Evolutionary conservation across 2,329 filamentous ascomycete species (phyloP).

Genomic region (Aspergillus tubingensis): DNA sequence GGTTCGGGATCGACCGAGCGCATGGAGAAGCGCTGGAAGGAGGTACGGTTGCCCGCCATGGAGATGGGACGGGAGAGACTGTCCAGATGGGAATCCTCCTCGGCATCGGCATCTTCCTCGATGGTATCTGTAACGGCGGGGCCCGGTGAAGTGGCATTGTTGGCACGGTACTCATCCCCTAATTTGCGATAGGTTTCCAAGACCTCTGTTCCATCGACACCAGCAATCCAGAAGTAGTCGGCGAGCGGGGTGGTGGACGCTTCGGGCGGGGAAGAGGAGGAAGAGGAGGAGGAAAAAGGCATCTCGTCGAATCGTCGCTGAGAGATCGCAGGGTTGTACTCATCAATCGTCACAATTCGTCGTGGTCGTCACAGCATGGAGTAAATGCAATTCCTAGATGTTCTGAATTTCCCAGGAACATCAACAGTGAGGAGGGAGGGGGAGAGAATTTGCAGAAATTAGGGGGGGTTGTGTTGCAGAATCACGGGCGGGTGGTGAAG

Average conservation of each 20-base stretch:
- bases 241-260: constrained; percentile 58
- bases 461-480: constrained; percentile 14
- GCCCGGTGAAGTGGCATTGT: constrained; percentile 36
- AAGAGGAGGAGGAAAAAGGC: constrained; percentile 28
- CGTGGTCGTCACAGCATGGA: constrained; percentile 26
- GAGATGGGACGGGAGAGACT: constrained; percentile 45
- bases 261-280: constrained; percentile 37
- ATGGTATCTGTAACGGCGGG: constrained; percentile 58
- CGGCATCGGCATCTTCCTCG: constrained; percentile 60
- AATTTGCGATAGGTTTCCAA: constrained; percentile 46
- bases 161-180: constrained; percentile 46
- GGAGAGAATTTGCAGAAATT: constrained; percentile 16
- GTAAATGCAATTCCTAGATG: constrained; percentile 15
- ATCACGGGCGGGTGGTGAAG: constrained; percentile 12
- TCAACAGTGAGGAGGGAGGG: constrained; percentile 10
- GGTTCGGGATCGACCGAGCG: constrained; percentile 52
- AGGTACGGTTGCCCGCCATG: constrained; percentile 37
- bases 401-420: constrained; percentile 10
- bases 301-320: constrained; percentile 29
- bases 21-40: constrained; percentile 47
- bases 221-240: constrained; percentile 67
- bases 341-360: constrained; percentile 30
- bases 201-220: constrained; percentile 51
- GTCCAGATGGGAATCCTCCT: constrained; percentile 43
- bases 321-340: constrained; percentile 21